Conservation (phyloP, 805 yeast species). For the Candida alai region DNA sequence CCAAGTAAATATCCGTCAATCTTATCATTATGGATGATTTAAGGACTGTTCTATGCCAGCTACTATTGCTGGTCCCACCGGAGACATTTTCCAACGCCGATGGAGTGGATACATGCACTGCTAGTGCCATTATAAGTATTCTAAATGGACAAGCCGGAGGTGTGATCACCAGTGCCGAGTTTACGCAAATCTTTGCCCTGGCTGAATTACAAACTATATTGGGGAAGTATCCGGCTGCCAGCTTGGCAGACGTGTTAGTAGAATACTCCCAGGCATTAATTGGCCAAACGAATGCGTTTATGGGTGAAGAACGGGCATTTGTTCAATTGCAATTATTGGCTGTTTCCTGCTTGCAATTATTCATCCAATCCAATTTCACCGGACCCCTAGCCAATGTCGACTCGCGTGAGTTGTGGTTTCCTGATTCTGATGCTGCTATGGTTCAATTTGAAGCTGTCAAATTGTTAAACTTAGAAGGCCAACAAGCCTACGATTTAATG, state of each 20-base stretch:
- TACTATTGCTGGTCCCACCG: slow-evolving; percentile 16
- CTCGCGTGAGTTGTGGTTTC: slow-evolving; percentile 29
- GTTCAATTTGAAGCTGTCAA: slow-evolving; percentile 31
- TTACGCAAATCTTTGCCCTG: slow-evolving; percentile 14
- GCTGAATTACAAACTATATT: slow-evolving; percentile 8
- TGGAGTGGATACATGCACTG: slow-evolving; percentile 8
- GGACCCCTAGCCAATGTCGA: slow-evolving; percentile 63
- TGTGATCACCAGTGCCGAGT: slow-evolving; percentile 16
- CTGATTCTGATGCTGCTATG: slow-evolving; percentile 14
- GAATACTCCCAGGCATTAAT: slow-evolving; percentile 7
- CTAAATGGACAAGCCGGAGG: slow-evolving; percentile 23
- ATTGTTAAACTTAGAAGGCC: slow-evolving; percentile 58
- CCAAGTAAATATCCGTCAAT: no score
- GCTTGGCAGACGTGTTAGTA: slow-evolving; percentile 6
- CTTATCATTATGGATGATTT: slow-evolving; percentile 7
- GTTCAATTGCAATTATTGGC: slow-evolving; percentile 40
- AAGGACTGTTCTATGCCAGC: slow-evolving; percentile 16
- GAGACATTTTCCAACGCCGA: slow-evolving; percentile 12
- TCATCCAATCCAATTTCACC: slow-evolving; percentile 73
- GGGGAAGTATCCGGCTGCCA: slow-evolving; percentile 18
- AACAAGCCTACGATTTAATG: slow-evolving; percentile 57
- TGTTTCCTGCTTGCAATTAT: slow-evolving; percentile 60
- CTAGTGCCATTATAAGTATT: slow-evolving; percentile 15
- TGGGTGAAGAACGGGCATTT: not conserved
- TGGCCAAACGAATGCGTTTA: no score